These are phyloP conservation scores for Scutellaria galericulata DNA, from an alignment of 257 asterid species.

Conservation along the genomic window DNA sequence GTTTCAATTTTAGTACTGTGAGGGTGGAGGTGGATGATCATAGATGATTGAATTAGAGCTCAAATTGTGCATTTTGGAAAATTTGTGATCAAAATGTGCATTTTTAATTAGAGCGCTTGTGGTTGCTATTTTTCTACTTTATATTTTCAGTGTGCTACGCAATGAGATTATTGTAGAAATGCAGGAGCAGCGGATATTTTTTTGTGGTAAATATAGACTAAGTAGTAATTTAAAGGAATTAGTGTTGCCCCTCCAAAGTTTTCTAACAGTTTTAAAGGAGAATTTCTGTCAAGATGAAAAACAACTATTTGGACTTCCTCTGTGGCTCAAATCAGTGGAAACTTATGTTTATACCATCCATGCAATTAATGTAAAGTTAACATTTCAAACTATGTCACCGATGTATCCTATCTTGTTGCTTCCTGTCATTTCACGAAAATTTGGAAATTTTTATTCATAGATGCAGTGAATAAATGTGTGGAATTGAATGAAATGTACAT, in stretches of 20 bases:
- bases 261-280: not conserved
- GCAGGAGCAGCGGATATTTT: not conserved
- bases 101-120: not conserved
- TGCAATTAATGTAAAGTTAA: too few relatives aligned
- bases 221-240: not conserved
- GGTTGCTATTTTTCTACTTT: not conserved
- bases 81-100: slow-evolving; percentile 4
- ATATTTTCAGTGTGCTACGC: not conserved
- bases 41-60: slow-evolving; percentile 18
- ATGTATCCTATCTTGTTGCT: too few relatives aligned
- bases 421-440: too few relatives aligned
- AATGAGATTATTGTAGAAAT: slow-evolving; percentile 1
- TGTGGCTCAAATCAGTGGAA: slow-evolving; percentile 14
- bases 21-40: slow-evolving; percentile 29
- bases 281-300: not conserved
- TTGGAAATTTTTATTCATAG: not conserved
- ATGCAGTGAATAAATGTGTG: slow-evolving; percentile 5
- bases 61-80: not conserved
- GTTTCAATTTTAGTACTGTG: slow-evolving; percentile 1
- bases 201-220: not conserved
- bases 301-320: not conserved
- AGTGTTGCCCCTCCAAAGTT: not conserved
- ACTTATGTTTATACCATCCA: too few relatives aligned
- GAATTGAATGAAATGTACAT: not conserved
- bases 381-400: not conserved